These are phyloP conservation scores for Citrus inodora DNA, from an alignment of 345 rosid genomes.

Conservation along the genomic window DNA sequence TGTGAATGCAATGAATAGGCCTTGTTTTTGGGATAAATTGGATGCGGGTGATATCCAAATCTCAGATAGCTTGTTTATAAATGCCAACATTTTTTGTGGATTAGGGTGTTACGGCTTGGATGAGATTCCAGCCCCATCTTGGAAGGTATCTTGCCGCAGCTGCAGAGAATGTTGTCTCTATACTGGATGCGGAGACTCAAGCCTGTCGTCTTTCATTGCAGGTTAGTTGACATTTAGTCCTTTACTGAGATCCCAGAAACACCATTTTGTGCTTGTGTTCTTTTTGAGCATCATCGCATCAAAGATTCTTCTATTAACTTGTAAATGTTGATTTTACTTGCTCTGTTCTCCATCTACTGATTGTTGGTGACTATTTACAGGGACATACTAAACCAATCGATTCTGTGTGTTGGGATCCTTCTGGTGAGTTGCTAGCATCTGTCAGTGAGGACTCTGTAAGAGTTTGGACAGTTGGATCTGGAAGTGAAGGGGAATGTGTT, in stretches of 20 bases:
- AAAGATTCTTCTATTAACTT: not conserved
- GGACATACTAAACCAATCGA: slow-evolving; percentile 75
- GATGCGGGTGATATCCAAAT: not conserved
- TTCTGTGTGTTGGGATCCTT: slow-evolving; percentile 90
- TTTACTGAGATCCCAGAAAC: not conserved
- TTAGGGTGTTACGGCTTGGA: slow-evolving; percentile 79
- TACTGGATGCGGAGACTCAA: slow-evolving; percentile 86
- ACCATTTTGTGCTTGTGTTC: not conserved
- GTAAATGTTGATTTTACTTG: too few species aligned
- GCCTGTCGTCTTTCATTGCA: slow-evolving; percentile 64
- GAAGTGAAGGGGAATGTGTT: slow-evolving; percentile 83
- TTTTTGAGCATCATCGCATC: not conserved
- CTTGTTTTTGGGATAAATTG: not conserved
- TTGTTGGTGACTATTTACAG: slow-evolving; percentile 27
- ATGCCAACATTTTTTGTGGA: not conserved
- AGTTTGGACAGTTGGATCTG: slow-evolving; percentile 88
- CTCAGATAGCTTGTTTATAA: not conserved
- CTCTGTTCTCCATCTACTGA: not conserved
- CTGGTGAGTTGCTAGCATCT: slow-evolving; percentile 81
- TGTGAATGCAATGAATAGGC: not conserved
- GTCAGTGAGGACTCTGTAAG: slow-evolving; percentile 91
- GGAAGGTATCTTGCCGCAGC: slow-evolving; percentile 96
- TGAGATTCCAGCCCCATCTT: slow-evolving; percentile 88
- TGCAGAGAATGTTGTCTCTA: slow-evolving; percentile 72
- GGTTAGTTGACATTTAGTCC: slow-evolving; percentile 34